Evolutionary conservation across 306 rosid genomes (phyloP).

Genomic region (Quercus suber): DNA sequence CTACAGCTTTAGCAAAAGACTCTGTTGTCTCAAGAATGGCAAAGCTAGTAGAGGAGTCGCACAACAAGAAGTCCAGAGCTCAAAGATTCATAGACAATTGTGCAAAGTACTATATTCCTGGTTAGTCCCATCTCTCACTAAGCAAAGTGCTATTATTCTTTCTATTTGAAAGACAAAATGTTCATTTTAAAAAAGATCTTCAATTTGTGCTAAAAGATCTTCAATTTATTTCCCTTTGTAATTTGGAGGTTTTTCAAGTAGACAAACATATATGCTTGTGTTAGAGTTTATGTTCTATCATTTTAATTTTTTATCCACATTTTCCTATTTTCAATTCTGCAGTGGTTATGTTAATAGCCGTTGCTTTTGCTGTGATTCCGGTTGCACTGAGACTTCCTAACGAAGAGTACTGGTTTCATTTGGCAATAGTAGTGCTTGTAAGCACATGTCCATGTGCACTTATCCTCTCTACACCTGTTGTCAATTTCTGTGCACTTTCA

Average conservation of each 20-base stretch:
- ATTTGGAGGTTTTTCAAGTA: background rate
- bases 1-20: slow-evolving; percentile 81
- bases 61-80: slow-evolving; percentile 72
- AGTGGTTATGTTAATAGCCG: slow-evolving; percentile 64
- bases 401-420: slow-evolving; percentile 64
- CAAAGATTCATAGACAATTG: slow-evolving; percentile 80
- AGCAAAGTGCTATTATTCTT: background rate
- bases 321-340: slow-evolving; percentile 26
- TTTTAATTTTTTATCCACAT: slow-evolving; percentile 2
- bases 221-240: background rate
- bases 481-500: slow-evolving; percentile 90
- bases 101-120: slow-evolving; percentile 83
- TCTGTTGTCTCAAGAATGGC: slow-evolving; percentile 92
- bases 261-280: background rate
- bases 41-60: slow-evolving; percentile 92
- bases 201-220: background rate
- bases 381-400: slow-evolving; percentile 39
- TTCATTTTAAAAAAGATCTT: background rate
- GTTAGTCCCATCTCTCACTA: slow-evolving; percentile 29
- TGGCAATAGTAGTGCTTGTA: slow-evolving; percentile 81
- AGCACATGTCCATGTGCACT: slow-evolving; percentile 96
- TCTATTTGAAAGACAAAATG: background rate
- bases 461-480: slow-evolving; percentile 89
- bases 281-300: background rate
- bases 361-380: slow-evolving; percentile 60